phyloP scores from a whole-genome alignment of 2,329 filamentous ascomycete genomes.

The Pseudomassariella vexata region DNA sequence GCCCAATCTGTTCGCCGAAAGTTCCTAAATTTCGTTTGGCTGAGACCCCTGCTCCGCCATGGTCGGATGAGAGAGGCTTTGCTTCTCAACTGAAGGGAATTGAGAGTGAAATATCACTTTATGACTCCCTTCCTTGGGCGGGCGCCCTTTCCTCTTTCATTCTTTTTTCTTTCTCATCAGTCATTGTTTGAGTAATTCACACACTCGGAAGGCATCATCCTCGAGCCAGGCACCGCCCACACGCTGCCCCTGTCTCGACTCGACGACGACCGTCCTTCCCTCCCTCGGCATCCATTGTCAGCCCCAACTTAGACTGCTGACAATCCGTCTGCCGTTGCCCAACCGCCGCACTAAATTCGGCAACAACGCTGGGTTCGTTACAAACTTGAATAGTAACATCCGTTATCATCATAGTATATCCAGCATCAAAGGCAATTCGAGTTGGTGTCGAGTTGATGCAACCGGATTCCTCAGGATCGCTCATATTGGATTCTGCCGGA shows the following conservation, averaged over 20 bases:
- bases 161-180: constrained; percentile 11
- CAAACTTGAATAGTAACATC: too few relatives aligned
- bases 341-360: too few relatives aligned
- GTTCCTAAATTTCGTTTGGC: too few relatives aligned
- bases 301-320: too few relatives aligned
- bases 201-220: constrained; percentile 9
- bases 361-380: too few relatives aligned
- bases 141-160: constrained; percentile 12
- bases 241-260: constrained; percentile 1
- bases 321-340: too few relatives aligned
- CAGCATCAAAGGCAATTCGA: too few relatives aligned
- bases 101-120: constrained; percentile 25
- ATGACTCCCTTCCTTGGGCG: constrained; percentile 24
- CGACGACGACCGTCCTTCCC: constrained; percentile 1
- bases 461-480: too few relatives aligned
- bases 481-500: too few relatives aligned
- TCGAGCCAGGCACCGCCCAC: constrained; percentile 10
- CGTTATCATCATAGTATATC: too few relatives aligned
- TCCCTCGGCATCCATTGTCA: constrained; percentile 4
- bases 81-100: too few relatives aligned
- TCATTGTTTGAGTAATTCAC: constrained; percentile 6
- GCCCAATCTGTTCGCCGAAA: constrained; percentile 5
- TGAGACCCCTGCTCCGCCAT: constrained; percentile 6
- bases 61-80: constrained; percentile 16
- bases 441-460: too few relatives aligned